These are phyloP conservation scores for Daldinia childiae DNA, from an alignment of 495 filamentous ascomycete species.

Conservation along the genomic window DNA sequence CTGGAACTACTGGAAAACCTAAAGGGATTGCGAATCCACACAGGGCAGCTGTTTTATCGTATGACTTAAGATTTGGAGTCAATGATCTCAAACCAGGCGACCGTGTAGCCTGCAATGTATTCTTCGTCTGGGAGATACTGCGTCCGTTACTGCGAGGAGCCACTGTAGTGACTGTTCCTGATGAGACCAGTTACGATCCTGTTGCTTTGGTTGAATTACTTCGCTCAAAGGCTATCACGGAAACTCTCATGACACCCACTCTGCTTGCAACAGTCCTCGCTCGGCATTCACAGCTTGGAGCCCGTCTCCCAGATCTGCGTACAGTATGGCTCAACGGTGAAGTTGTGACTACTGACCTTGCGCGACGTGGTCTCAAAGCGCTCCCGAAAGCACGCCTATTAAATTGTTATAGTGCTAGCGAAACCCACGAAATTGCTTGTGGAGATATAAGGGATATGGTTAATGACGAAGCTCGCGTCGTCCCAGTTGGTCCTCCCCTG, in stretches of 20 bases:
- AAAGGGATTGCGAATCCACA: slow-evolving; percentile 78
- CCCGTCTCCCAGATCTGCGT: slow-evolving; percentile 65
- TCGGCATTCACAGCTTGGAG: slow-evolving; percentile 64
- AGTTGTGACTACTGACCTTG: slow-evolving; percentile 74
- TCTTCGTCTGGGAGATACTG: slow-evolving; percentile 79
- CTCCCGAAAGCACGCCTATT: slow-evolving; percentile 71
- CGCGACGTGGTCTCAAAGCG: slow-evolving; percentile 65
- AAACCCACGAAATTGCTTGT: slow-evolving; percentile 77
- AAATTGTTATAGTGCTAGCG: slow-evolving; percentile 77
- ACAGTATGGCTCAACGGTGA: slow-evolving; percentile 77
- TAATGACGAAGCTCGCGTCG: slow-evolving; percentile 54
- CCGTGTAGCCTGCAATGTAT: slow-evolving; percentile 77
- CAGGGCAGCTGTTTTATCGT: slow-evolving; percentile 70
- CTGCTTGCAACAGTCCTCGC: slow-evolving; percentile 70
- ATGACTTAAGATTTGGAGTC: slow-evolving; percentile 68
- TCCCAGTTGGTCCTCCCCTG: slow-evolving; percentile 70
- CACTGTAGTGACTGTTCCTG: slow-evolving; percentile 71
- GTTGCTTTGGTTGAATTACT: slow-evolving; percentile 72
- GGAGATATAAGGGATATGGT: slow-evolving; percentile 73
- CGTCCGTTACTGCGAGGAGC: slow-evolving; percentile 74
- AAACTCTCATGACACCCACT: slow-evolving; percentile 79
- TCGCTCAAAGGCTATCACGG: slow-evolving; percentile 64
- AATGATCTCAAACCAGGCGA: slow-evolving; percentile 70
- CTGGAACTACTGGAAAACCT: slow-evolving; percentile 72
- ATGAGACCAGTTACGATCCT: slow-evolving; percentile 75